These are phyloP conservation scores for Rhexocercosporidium sp. DNA, from an alignment of 2,329 filamentous ascomycete species.

Conservation along the genomic window DNA sequence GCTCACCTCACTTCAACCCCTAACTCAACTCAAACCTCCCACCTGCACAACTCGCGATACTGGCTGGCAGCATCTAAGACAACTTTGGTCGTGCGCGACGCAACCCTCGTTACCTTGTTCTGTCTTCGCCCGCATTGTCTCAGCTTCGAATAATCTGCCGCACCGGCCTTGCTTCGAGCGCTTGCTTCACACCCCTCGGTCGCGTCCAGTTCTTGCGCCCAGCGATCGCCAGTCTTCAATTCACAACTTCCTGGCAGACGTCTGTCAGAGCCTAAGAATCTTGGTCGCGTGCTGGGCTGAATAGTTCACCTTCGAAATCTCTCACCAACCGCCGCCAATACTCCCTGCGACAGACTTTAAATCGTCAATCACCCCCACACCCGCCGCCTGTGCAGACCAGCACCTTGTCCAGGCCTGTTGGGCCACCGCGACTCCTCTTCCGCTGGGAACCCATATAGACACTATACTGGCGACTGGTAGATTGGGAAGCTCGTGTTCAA, in stretches of 20 bases:
- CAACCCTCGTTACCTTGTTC: constrained; percentile 16
- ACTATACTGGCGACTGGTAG: constrained; percentile 27
- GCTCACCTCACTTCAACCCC: constrained; percentile 6
- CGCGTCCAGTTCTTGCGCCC: constrained; percentile 34
- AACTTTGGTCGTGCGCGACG: constrained; percentile 32
- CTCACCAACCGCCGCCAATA: background rate
- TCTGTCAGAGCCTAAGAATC: background rate
- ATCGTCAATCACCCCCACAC: constrained; percentile 9
- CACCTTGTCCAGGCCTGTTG: constrained; percentile 24
- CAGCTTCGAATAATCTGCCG: constrained; percentile 12
- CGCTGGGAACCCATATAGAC: constrained; percentile 19
- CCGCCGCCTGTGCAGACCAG: constrained; percentile 23
- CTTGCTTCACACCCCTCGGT: constrained; percentile 30
- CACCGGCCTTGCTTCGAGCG: constrained; percentile 19
- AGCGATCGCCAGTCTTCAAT: constrained; percentile 19
- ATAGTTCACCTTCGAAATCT: background rate
- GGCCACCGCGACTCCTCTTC: constrained; percentile 26
- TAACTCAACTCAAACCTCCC: background rate
- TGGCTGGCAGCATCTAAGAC: constrained; percentile 27
- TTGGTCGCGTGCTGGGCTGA: constrained; percentile 14
- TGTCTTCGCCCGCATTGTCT: constrained; percentile 12
- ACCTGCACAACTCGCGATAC: constrained; percentile 28
- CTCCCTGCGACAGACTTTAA: background rate
- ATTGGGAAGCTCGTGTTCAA: constrained; percentile 23
- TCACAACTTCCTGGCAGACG: constrained; percentile 15